These are phyloP conservation scores for Saxispiralis lemnorum DNA, from an alignment of 495 filamentous ascomycete genomes.

Conservation along the genomic window DNA sequence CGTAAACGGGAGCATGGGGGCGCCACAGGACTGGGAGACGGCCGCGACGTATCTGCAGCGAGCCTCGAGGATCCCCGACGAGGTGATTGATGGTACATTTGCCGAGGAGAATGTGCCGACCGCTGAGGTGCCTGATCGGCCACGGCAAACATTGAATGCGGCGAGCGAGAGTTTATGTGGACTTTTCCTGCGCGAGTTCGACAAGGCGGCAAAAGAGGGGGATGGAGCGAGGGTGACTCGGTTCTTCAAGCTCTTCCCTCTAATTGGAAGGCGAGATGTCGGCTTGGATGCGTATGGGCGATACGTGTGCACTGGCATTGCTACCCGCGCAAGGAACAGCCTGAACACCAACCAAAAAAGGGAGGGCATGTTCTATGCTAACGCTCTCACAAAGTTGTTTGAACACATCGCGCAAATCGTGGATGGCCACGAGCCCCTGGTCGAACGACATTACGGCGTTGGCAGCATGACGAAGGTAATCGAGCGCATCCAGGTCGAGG, in stretches of 20 bases:
- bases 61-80: constrained; percentile 57
- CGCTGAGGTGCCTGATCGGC: constrained; percentile 84
- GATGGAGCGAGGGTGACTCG: constrained; percentile 79
- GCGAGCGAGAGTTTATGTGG: constrained; percentile 74
- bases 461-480: constrained; percentile 94
- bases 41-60: constrained; percentile 77
- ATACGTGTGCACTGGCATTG: constrained; percentile 89
- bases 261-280: constrained; percentile 77
- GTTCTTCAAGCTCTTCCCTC: constrained; percentile 94
- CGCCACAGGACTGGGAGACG: constrained; percentile 94
- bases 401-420: constrained; percentile 95
- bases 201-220: constrained; percentile 67
- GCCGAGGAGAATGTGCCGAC: constrained; percentile 86
- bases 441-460: constrained; percentile 80
- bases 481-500: constrained; percentile 80
- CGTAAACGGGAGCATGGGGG: constrained; percentile 91
- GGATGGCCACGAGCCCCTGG: constrained; percentile 71
- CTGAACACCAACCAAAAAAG: constrained; percentile 45
- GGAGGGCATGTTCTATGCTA: constrained; percentile 80
- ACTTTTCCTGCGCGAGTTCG: constrained; percentile 85
- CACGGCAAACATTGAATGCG: constrained; percentile 68
- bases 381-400: constrained; percentile 76
- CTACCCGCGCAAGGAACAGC: constrained; percentile 59
- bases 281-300: constrained; percentile 86
- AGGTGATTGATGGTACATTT: constrained; percentile 70